Evolutionary conservation across 73 alveolate species (phyloP).

Genomic region (Symbiodinium natans): DNA sequence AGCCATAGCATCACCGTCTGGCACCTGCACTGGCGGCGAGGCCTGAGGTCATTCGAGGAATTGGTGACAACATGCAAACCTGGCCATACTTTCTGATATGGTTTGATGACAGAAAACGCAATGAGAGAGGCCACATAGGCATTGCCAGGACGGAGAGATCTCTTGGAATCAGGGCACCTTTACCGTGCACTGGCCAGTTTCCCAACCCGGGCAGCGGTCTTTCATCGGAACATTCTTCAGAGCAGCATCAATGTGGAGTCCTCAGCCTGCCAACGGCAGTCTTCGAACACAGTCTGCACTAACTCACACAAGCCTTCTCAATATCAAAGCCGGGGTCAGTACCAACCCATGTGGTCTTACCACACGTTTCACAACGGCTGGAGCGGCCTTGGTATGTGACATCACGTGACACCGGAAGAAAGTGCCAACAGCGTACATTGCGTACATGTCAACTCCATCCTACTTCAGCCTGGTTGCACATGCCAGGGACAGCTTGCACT

Average conservation of each 20-base stretch:
- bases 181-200: slow-evolving; percentile 56
- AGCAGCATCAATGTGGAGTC: slow-evolving; percentile 86
- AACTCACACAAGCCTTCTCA: background rate
- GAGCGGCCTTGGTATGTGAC: background rate
- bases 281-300: background rate
- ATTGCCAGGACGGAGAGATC: no score
- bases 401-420: no score
- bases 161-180: no score
- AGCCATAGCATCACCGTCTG: no score
- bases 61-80: no score
- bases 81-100: no score
- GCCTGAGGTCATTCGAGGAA: no score
- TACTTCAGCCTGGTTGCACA: background rate
- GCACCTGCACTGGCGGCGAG: no score
- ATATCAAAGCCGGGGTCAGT: background rate
- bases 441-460: background rate
- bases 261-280: slow-evolving; percentile 62
- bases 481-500: no score
- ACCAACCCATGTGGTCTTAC: slow-evolving; percentile 79
- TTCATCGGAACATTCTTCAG: slow-evolving; percentile 71
- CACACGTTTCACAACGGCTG: slow-evolving; percentile 32
- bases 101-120: no score
- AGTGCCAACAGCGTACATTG: no score
- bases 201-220: slow-evolving; percentile 71
- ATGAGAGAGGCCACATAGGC: no score